These are phyloP conservation scores for Gossypium aridum DNA, from an alignment of 441 rosid genomes.

Conservation along the genomic window DNA sequence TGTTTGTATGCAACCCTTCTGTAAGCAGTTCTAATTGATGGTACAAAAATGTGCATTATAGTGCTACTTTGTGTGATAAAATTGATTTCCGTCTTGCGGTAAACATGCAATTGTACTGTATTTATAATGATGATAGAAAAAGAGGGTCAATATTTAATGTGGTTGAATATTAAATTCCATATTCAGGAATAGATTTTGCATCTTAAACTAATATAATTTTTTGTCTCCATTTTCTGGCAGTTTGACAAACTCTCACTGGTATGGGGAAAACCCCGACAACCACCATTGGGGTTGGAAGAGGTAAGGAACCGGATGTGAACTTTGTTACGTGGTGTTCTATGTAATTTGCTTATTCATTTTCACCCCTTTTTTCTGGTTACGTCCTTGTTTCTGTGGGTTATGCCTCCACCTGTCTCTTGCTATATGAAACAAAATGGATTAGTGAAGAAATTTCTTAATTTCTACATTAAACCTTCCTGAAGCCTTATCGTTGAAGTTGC, in stretches of 20 bases:
- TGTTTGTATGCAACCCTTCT: neutral
- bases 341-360: neutral
- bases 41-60: neutral
- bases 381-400: neutral
- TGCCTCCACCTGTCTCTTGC: neutral
- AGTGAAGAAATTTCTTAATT: neutral
- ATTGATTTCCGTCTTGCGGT: neutral
- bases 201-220: slow-evolving; percentile 1
- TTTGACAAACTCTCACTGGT: slow-evolving; percentile 66
- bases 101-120: neutral
- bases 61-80: neutral
- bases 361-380: neutral
- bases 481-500: neutral
- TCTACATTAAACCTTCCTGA: neutral
- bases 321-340: neutral
- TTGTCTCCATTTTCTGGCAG: slow-evolving; percentile 43
- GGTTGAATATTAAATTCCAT: neutral
- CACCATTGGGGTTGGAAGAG: slow-evolving; percentile 69
- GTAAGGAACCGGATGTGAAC: slow-evolving; percentile 28
- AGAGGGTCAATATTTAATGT: neutral
- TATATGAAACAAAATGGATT: neutral
- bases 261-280: slow-evolving; percentile 94
- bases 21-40: neutral
- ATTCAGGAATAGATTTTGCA: neutral
- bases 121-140: neutral